These are phyloP conservation scores for Clavispora vitiphila DNA, from an alignment of 805 yeast genomes.

Conservation along the genomic window DNA sequence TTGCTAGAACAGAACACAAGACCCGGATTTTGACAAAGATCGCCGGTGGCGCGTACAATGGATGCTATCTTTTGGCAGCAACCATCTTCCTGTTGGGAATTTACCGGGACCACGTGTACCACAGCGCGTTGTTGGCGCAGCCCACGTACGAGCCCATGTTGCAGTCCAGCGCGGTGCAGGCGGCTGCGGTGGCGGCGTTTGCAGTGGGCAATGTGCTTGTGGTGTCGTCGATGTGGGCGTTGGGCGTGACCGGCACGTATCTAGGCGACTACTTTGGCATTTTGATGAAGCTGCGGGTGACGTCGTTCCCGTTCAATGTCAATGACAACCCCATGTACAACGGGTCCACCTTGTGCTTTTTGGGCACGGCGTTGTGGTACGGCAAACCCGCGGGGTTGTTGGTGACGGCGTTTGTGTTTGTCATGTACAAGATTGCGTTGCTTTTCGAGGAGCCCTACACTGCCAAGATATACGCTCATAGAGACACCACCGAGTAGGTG, in stretches of 20 bases:
- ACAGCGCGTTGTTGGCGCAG: conserved; percentile 67
- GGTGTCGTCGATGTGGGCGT: conserved; percentile 77
- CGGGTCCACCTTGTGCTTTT: conserved; percentile 83
- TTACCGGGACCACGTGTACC: conserved; percentile 69
- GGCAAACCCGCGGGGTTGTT: conserved; percentile 88
- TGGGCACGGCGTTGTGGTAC: conserved; percentile 84
- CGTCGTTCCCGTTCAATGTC: conserved; percentile 89
- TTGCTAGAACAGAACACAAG: conserved; percentile 80
- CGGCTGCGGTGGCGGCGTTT: conserved; percentile 53
- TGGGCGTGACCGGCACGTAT: conserved; percentile 95
- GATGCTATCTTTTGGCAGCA: conserved; percentile 80
- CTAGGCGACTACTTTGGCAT: conserved; percentile 97
- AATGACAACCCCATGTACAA: conserved; percentile 95
- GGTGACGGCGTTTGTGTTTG: conserved; percentile 64
- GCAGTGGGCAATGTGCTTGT: conserved; percentile 77
- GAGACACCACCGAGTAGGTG: conserved; percentile 33
- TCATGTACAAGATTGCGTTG: conserved; percentile 81
- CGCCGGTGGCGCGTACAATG: conserved; percentile 60
- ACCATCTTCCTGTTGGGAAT: conserved; percentile 85
- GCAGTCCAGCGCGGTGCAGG: conserved; percentile 32
- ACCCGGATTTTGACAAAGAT: conserved; percentile 72
- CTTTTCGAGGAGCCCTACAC: conserved; percentile 95
- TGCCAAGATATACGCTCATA: conserved; percentile 77
- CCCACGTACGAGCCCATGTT: conserved; percentile 55
- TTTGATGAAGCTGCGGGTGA: conserved; percentile 83